Evolutionary conservation across 768 basidiomycete genomes (phyloP).

Genomic region (Russula earlei): DNA sequence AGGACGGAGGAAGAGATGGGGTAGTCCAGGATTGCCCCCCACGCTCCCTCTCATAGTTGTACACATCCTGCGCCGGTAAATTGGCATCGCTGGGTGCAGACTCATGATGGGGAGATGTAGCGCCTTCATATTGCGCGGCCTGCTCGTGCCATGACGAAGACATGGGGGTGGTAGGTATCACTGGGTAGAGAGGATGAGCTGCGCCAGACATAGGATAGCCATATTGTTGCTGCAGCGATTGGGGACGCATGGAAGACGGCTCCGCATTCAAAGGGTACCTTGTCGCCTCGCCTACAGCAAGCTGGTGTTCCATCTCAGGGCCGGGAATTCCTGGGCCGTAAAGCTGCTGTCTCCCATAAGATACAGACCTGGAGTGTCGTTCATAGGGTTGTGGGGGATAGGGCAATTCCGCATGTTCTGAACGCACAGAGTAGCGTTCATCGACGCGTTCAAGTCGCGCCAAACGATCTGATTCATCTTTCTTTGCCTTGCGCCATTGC

Average conservation of each 20-base stretch:
- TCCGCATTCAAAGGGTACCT: slow-evolving; percentile 3
- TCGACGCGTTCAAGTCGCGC: slow-evolving; percentile 6
- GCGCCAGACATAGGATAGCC: slow-evolving; percentile 4
- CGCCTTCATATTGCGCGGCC: slow-evolving; percentile 10
- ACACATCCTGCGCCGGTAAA: not conserved
- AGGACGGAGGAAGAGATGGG: not conserved
- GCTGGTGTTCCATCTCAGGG: slow-evolving; percentile 9
- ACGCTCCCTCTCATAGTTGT: slow-evolving; percentile 14
- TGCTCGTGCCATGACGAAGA: slow-evolving; percentile 14
- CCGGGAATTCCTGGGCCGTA: slow-evolving; percentile 15
- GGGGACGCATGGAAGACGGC: slow-evolving; percentile 1
- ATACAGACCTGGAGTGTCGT: not conserved
- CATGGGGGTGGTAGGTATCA: not conserved
- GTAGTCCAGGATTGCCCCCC: slow-evolving; percentile 13
- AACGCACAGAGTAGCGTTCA: slow-evolving; percentile 1
- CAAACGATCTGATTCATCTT: slow-evolving; percentile 38
- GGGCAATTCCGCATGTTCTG: not conserved
- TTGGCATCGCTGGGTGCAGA: not conserved
- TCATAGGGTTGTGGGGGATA: slow-evolving; percentile 8
- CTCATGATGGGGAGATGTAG: slow-evolving; percentile 4
- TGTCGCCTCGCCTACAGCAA: not conserved
- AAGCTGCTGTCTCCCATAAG: slow-evolving; percentile 6
- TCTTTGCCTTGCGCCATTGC: slow-evolving; percentile 91
- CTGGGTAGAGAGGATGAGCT: slow-evolving; percentile 8
- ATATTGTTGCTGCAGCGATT: slow-evolving; percentile 3